Evolutionary conservation across 352 stramenopile species (phyloP).

Genomic region (Phytophthora quininea): DNA sequence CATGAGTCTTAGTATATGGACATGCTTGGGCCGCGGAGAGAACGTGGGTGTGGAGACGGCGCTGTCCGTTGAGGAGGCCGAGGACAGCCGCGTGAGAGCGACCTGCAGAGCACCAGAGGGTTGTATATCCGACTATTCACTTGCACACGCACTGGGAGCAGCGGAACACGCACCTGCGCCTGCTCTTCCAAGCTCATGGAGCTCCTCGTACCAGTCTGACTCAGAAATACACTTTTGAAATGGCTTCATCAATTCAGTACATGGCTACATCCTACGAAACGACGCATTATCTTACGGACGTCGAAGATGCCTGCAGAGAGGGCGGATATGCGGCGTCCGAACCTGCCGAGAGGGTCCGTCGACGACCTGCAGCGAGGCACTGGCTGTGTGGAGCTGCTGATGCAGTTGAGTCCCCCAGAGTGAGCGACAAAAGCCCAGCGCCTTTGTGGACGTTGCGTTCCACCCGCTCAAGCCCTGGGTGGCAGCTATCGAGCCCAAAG

Average conservation of each 20-base stretch:
- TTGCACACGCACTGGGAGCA: not conserved
- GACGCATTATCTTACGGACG: constrained; percentile 9
- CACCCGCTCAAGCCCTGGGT: constrained; percentile 74
- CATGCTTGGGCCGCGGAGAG: constrained; percentile 16
- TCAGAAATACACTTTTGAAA: not conserved
- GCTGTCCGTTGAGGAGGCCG: constrained; percentile 18
- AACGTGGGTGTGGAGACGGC: constrained; percentile 12
- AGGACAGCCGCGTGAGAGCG: constrained; percentile 1
- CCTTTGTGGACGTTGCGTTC: constrained; percentile 66
- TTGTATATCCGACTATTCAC: not conserved
- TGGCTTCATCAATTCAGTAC: too few relatives aligned
- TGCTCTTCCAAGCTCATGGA: too few relatives aligned
- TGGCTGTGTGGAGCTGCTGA: constrained; percentile 60
- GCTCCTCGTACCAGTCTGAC: too few relatives aligned
- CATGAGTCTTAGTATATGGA: constrained; percentile 53
- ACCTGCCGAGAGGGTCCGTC: constrained; percentile 52
- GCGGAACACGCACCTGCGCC: not conserved
- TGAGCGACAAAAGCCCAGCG: constrained; percentile 79
- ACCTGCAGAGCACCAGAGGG: not conserved
- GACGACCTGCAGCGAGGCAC: constrained; percentile 64
- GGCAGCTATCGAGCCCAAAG: constrained; percentile 69
- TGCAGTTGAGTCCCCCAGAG: constrained; percentile 51
- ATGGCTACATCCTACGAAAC: constrained; percentile 27
- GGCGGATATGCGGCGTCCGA: constrained; percentile 16
- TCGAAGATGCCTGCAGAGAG: constrained; percentile 1